Percentiles rank a stretch among this genome's conserved stretches.
Conservation (phyloP, 805 yeast genomes). For the Wickerhamomyces sydowiorum region DNA sequence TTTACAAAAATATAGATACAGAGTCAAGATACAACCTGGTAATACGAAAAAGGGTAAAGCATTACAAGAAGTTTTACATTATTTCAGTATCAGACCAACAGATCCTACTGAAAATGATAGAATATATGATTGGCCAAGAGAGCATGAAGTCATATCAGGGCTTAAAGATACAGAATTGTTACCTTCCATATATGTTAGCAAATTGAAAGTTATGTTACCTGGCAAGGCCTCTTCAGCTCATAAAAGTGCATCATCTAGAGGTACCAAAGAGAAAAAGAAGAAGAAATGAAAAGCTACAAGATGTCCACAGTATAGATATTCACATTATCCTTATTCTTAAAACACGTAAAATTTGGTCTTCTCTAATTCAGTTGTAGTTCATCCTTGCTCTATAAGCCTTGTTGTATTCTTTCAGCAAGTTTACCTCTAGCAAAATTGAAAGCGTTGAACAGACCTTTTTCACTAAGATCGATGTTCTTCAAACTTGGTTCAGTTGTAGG, state of each 20-base stretch:
- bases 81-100: slow-evolving; percentile 46
- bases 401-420: slow-evolving; percentile 46
- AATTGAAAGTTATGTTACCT: slow-evolving; percentile 59
- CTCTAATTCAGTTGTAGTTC: background rate
- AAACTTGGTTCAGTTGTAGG: slow-evolving; percentile 65
- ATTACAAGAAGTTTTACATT: slow-evolving; percentile 58
- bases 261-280: slow-evolving; percentile 8
- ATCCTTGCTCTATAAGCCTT: slow-evolving; percentile 24
- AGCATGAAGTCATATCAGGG: slow-evolving; percentile 47
- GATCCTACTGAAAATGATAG: slow-evolving; percentile 37
- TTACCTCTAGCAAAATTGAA: slow-evolving; percentile 85
- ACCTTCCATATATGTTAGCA: slow-evolving; percentile 63
- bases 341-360: background rate
- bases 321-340: background rate
- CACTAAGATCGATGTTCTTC: slow-evolving; percentile 58
- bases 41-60: slow-evolving; percentile 85
- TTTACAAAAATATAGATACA: slow-evolving; percentile 66
- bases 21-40: slow-evolving; percentile 76
- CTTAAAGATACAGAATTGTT: slow-evolving; percentile 63
- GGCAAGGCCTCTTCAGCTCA: slow-evolving; percentile 31
- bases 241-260: background rate
- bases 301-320: too few species aligned
- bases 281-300: background rate
- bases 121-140: slow-evolving; percentile 65
- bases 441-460: slow-evolving; percentile 75